Percentiles rank a stretch among this genome's conserved stretches.
Conservation (phyloP, 345 rosid genomes). For the Garcia nutans region DNA sequence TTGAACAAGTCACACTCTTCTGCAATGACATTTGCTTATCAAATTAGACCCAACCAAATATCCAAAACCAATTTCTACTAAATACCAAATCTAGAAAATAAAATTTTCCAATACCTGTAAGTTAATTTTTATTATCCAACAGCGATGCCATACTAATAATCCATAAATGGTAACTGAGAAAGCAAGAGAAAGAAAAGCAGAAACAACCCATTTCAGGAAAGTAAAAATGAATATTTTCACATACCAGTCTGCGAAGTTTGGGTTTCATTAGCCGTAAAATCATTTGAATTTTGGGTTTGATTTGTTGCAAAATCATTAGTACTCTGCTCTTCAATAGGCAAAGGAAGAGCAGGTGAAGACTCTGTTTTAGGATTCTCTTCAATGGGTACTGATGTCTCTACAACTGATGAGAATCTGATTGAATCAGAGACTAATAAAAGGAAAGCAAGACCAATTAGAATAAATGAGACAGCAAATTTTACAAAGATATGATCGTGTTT, state of each 20-base stretch:
- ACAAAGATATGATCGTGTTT: constrained; percentile 47
- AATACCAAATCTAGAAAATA: too few species aligned
- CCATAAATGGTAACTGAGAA: too few species aligned
- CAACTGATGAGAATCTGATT: constrained; percentile 40
- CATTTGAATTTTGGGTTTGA: constrained; percentile 2
- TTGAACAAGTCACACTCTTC: too few species aligned
- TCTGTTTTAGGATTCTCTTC: constrained; percentile 21
- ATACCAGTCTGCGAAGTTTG: constrained; percentile 40
- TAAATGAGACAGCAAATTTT: constrained; percentile 56
- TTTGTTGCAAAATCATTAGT: constrained; percentile 18
- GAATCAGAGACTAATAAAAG: constrained; percentile 62
- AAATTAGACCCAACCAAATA: too few species aligned
- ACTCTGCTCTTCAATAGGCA: constrained; percentile 22
- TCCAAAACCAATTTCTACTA: too few species aligned
- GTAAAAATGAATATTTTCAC: background rate
- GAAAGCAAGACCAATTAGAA: constrained; percentile 56
- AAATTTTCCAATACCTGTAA: too few species aligned
- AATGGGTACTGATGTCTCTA: constrained; percentile 13
- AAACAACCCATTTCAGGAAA: too few species aligned
- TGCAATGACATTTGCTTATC: too few species aligned
- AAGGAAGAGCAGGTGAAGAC: constrained; percentile 21
- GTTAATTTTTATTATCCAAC: too few species aligned
- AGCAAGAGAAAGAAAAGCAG: too few species aligned
- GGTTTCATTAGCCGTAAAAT: constrained; percentile 5
- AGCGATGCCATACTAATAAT: too few species aligned